Evolutionary conservation across 495 filamentous ascomycete genomes (phyloP).

Genomic region (Xylaria flabelliformis): DNA sequence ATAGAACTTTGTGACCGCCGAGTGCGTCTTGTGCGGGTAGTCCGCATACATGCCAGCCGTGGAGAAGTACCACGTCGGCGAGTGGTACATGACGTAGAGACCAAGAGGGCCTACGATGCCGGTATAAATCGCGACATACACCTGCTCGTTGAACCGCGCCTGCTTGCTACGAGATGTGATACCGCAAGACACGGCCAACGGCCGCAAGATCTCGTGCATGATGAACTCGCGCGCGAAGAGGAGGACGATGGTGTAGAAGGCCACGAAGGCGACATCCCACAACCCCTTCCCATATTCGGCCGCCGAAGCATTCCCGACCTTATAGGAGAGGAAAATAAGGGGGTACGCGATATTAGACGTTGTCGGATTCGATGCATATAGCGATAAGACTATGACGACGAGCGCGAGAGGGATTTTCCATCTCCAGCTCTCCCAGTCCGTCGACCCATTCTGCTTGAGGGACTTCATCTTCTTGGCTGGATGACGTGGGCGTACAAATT

Average conservation of each 20-base stretch:
- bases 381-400: constrained; percentile 62
- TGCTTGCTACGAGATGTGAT: constrained; percentile 79
- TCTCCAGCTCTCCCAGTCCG: constrained; percentile 53
- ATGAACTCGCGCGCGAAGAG: constrained; percentile 95
- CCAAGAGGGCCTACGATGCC: constrained; percentile 81
- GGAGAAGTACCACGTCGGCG: constrained; percentile 96
- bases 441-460: background rate
- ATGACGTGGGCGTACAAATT: background rate
- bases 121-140: constrained; percentile 93
- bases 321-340: constrained; percentile 92
- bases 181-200: constrained; percentile 70
- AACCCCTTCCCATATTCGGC: constrained; percentile 85
- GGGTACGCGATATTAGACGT: constrained; percentile 78
- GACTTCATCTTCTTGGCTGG: background rate
- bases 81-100: constrained; percentile 86
- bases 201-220: constrained; percentile 88
- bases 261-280: constrained; percentile 83
- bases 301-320: constrained; percentile 56
- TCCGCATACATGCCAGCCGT: constrained; percentile 85
- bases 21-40: constrained; percentile 86
- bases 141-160: constrained; percentile 92
- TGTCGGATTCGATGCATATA: constrained; percentile 79
- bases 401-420: constrained; percentile 80
- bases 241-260: constrained; percentile 87
- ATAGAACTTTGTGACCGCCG: constrained; percentile 86